Evolutionary conservation across 768 basidiomycete species (phyloP), one percentile per base, ranked within the genome.

Genomic region (Aureoboletus auriporus): DNA sequence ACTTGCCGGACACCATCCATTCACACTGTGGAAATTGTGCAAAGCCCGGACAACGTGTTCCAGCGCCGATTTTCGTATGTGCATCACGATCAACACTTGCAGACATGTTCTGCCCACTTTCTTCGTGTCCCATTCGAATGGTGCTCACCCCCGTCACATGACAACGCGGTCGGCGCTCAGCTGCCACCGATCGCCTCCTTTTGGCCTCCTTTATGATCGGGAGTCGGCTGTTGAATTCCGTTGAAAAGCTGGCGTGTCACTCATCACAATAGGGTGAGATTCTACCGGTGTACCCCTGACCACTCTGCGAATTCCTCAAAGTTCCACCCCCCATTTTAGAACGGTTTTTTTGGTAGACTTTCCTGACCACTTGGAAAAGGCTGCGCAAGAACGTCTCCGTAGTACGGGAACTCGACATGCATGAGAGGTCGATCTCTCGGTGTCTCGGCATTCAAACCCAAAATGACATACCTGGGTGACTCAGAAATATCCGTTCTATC

Each of bases 101-200:
- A 23, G 4, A 23, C 13, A n/a, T 40, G 38, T 46, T 42, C 43
- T 44, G 42, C 20, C 39, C 35, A 5, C 40, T 27, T 34, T 33
- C 42, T 50, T 53, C 46, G 33, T 37, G 36, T 37, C 30, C 23
- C 38, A 31, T 38, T 46, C 41, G 33, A 20, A 16, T 29, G 34
- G 27, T 46, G 38, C 38, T 14, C 38, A 30, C 45, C 11, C 53
- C 45, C 20, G 20, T 23, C 20, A 23, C 20, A 23, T 23, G 20
- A 47, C 51, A 60, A 53, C 47, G 42, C 46, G 50, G 50, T 54
- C 31, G 39, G 56, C 57, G 55, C 53, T 39, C 37, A 46, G 45
- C 57, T 59, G 60, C 62, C 61, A 61, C 53, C 39, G 61, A 62
- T 62, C 61, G 33, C 49, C 49, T 45, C 46, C 50, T 30, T 36